Conservation (phyloP, 2,329 filamentous ascomycete genomes). For the Colletotrichum sp. region DNA sequence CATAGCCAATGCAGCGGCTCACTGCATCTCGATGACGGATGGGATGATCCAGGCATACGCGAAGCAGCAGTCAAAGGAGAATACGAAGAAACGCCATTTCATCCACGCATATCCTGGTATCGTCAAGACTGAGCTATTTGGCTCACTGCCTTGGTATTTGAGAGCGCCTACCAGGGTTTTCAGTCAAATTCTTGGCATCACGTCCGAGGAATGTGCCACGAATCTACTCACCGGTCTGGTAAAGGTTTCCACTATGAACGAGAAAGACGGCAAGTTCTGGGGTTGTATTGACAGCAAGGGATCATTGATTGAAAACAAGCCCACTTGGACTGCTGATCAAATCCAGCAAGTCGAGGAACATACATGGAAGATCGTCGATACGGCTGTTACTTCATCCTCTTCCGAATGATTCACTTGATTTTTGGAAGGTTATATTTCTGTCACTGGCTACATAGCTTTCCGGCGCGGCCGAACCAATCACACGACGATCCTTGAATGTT, state of each 20-base stretch:
- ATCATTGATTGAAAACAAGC: conserved; percentile 26
- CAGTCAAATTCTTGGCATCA: conserved; percentile 24
- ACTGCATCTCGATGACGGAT: conserved; percentile 44
- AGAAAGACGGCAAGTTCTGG: conserved; percentile 28
- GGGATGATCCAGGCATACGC: conserved; percentile 39
- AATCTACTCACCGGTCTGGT: conserved; percentile 27
- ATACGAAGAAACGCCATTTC: conserved; percentile 32
- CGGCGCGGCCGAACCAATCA: neutral
- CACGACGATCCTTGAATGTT: neutral
- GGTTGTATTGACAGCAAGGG: conserved; percentile 35
- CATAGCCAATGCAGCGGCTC: conserved; percentile 35
- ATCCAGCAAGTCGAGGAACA: conserved; percentile 31
- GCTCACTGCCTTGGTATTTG: conserved; percentile 35
- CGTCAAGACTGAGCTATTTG: conserved; percentile 36
- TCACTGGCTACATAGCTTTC: neutral
- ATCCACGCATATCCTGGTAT: conserved; percentile 44
- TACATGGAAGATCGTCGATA: conserved; percentile 34
- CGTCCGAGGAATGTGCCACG: conserved; percentile 31
- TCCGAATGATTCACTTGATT: neutral
- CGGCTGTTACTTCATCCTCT: neutral
- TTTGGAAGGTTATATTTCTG: rapidly evolving
- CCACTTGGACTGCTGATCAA: conserved; percentile 31
- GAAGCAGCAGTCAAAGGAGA: conserved; percentile 17
- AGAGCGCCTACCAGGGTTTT: conserved; percentile 20
- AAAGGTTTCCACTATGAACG: conserved; percentile 6